Percentiles rank a stretch among this genome's conserved stretches.
phyloP scores from a whole-genome alignment of 805 yeast genomes.

The Kodamaea laetipori region DNA sequence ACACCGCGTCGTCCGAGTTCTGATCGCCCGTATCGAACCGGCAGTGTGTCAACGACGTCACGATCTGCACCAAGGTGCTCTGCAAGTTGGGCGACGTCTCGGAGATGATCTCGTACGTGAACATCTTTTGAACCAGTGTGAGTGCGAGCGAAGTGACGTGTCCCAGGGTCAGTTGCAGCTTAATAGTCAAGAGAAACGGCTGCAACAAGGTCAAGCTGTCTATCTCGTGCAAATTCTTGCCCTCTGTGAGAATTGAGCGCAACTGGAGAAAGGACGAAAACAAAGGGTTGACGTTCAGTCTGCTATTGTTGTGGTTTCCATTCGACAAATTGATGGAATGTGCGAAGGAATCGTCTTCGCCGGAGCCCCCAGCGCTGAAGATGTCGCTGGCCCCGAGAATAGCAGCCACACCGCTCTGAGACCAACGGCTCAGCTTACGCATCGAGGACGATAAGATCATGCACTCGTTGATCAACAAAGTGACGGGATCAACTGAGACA shows the following conservation, averaged over 20 bases:
- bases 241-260: conserved; percentile 65
- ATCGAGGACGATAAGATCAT: conserved; percentile 82
- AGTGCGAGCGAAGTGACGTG: conserved; percentile 81
- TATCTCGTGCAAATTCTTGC: conserved; percentile 51
- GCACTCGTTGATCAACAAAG: conserved; percentile 86
- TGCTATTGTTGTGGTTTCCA: conserved; percentile 25
- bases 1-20: conserved; percentile 85
- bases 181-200: conserved; percentile 83
- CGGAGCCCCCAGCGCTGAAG: conserved; percentile 47
- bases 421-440: conserved; percentile 70
- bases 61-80: conserved; percentile 62
- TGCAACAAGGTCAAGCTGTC: conserved; percentile 75
- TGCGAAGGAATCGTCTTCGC: conserved; percentile 35
- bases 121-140: conserved; percentile 69
- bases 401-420: conserved; percentile 81
- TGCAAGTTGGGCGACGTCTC: conserved; percentile 54
- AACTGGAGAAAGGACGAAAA: conserved; percentile 79
- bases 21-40: conserved; percentile 95
- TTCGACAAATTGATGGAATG: conserved; percentile 22
- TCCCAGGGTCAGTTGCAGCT: conserved; percentile 85
- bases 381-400: conserved; percentile 68
- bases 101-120: conserved; percentile 69
- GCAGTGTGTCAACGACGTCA: conserved; percentile 84
- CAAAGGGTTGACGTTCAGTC: conserved; percentile 52
- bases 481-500: conserved; percentile 68